These are phyloP conservation scores for Crithidia thermophila DNA, from an alignment of 208 protist species.

Conservation along the genomic window DNA sequence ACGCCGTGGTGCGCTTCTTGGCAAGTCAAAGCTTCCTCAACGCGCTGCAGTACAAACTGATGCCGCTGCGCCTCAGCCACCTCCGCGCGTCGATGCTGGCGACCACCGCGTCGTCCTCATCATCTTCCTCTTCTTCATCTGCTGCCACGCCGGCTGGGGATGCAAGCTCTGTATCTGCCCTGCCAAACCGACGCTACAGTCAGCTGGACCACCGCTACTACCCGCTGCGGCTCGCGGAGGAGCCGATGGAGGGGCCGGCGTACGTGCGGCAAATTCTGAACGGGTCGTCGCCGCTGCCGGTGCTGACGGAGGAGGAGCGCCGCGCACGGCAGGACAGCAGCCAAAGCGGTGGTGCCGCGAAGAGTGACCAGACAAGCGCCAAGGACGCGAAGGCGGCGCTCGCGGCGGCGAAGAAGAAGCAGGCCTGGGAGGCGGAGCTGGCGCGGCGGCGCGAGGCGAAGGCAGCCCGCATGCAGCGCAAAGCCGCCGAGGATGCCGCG, in stretches of 20 bases:
- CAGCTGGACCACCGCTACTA: slow-evolving; percentile 40
- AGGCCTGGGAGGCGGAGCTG: slow-evolving; percentile 31
- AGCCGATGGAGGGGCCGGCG: slow-evolving; percentile 24
- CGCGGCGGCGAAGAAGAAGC: slow-evolving; percentile 11
- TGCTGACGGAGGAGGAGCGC: slow-evolving; percentile 10
- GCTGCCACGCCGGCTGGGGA: no score
- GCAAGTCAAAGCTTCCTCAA: slow-evolving; percentile 22
- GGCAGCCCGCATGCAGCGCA: slow-evolving; percentile 31
- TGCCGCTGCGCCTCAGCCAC: slow-evolving; percentile 3
- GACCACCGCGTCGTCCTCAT: neutral
- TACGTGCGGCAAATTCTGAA: slow-evolving; percentile 40
- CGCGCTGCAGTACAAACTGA: slow-evolving; percentile 17
- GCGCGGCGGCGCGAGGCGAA: slow-evolving; percentile 21
- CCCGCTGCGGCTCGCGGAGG: slow-evolving; percentile 22
- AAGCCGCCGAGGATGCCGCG: slow-evolving; percentile 34
- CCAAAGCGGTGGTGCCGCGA: neutral
- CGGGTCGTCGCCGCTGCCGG: slow-evolving; percentile 27
- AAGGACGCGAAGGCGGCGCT: neutral
- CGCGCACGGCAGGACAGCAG: neutral
- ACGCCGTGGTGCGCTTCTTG: slow-evolving; percentile 48
- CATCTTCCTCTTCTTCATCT: neutral
- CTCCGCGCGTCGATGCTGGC: neutral
- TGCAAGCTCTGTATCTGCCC: no score
- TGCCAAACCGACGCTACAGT: slow-evolving; percentile 25
- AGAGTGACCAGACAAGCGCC: neutral